These are phyloP conservation scores for Lasiodiplodia citricola DNA, from an alignment of 2,329 filamentous ascomycete species.

Conservation along the genomic window DNA sequence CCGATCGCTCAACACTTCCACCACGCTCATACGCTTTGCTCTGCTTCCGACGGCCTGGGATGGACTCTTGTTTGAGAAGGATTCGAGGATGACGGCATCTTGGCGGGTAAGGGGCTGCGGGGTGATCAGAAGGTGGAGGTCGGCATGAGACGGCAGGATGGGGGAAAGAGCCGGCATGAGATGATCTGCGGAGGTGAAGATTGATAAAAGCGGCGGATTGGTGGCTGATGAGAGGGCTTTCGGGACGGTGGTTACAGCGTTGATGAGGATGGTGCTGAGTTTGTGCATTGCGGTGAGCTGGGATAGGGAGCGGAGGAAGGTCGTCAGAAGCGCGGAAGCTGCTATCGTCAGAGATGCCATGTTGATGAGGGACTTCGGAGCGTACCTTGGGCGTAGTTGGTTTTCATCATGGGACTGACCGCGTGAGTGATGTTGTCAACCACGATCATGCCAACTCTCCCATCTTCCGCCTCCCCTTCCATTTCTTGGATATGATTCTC, in stretches of 20 bases:
- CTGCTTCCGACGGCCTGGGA: background rate
- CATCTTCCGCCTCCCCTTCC: background rate
- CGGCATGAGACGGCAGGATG: constrained; percentile 43
- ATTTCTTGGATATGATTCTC: background rate
- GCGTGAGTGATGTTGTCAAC: constrained; percentile 48
- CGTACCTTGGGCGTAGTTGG: constrained; percentile 43
- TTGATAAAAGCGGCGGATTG: constrained; percentile 36
- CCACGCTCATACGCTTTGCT: constrained; percentile 40
- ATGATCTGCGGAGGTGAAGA: constrained; percentile 45
- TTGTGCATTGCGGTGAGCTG: constrained; percentile 45
- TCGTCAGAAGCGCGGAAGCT: constrained; percentile 49
- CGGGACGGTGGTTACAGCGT: constrained; percentile 35
- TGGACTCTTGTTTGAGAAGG: background rate
- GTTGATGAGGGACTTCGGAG: background rate
- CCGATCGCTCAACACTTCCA: constrained; percentile 53
- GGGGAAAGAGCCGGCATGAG: constrained; percentile 45
- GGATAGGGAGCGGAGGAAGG: constrained; percentile 49
- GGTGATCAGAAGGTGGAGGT: constrained; percentile 50
- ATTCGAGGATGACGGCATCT: constrained; percentile 44
- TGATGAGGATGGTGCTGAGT: constrained; percentile 49
- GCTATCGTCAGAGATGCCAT: constrained; percentile 7
- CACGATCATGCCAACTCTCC: constrained; percentile 41
- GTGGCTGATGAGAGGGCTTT: background rate
- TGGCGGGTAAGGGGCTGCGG: constrained; percentile 39
- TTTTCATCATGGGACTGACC: constrained; percentile 44